Base-by-base conservation (phyloP, 2,329 filamentous ascomycete species). In the Aspergillus spinulosporus region DNA sequence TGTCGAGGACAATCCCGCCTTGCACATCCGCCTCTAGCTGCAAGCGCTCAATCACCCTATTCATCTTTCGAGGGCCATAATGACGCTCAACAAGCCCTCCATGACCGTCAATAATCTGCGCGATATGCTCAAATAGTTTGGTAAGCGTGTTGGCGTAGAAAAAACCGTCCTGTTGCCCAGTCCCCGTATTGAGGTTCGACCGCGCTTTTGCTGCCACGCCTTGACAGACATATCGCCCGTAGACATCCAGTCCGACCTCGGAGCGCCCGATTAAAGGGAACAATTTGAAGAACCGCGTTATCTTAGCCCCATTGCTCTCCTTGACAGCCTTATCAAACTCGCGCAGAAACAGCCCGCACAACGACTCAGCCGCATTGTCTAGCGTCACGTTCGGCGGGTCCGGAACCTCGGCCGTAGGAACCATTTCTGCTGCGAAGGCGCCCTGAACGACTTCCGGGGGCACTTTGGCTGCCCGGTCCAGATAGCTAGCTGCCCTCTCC, bases 231-330 rank as follows among this genome's bases (percentile, higher is more conserved):
- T 97, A 99, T 64, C 88, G 85, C 1, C 94, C 94, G 72, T 99
- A 99, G 2, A 96, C 90, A 74, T 99, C 93, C 55, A 99, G 74
- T 0, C 94, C 94, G 5, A 93, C 89, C 54, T 96, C 90, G 2
- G 90, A 87, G 59, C 92, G 84, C 11, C 89, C 92, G 68, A 99
- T 97, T 36, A 99, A 78, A 12, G 94, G 94, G 67, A 99, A 99
- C 37, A 99, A 80, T 78, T 99, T 99, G 79, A 99, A 99, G 79
- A 99, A 99, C 42, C 94, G 82, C 1, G 94, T 97, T 52, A 99
- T 90, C 71, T 89, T 91, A 26, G 89, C 84, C 3, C 90, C 92
- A 66, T 97, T 92, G n/a, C 84, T 88, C 42, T 94, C 92, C 59
- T 84, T 83, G 1, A 92, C 89, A 0, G 94, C 94, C 73, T 88